Evolutionary conservation across 2,329 filamentous ascomycete genomes (phyloP).

Genomic region (Aspergillus persii): DNA sequence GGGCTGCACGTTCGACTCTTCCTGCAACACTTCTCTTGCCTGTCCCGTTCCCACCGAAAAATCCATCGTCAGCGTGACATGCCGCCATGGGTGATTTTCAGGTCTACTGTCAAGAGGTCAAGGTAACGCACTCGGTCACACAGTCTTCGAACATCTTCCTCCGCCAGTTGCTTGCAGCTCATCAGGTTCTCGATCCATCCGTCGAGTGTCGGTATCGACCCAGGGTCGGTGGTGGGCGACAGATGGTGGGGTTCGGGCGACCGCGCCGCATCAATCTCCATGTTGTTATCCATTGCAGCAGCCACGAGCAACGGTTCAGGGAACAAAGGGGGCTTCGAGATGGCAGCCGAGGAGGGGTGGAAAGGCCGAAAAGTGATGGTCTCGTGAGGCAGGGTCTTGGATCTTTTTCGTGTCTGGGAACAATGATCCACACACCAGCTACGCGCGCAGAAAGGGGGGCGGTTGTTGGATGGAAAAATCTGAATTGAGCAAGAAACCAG

Average conservation of each 20-base stretch:
- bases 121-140: constrained; percentile 83
- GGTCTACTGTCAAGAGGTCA: neutral
- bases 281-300: constrained; percentile 83
- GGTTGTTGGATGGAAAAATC: constrained; percentile 1
- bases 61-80: neutral
- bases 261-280: constrained; percentile 91
- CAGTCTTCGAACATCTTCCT: constrained; percentile 90
- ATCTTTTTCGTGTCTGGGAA: constrained; percentile 12
- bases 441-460: constrained; percentile 5
- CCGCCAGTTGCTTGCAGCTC: constrained; percentile 96
- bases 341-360: constrained; percentile 24
- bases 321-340: constrained; percentile 8
- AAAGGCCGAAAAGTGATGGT: constrained; percentile 27
- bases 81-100: neutral
- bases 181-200: constrained; percentile 99
- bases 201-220: constrained; percentile 88
- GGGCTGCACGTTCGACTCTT: constrained; percentile 98
- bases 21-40: constrained; percentile 94
- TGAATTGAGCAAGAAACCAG: constrained; percentile 13
- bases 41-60: constrained; percentile 37
- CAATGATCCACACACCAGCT: neutral
- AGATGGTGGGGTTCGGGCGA: constrained; percentile 75
- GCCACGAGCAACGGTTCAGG: constrained; percentile 7
- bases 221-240: constrained; percentile 74
- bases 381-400: constrained; percentile 30